Percentiles rank a stretch among this genome's conserved stretches.
Evolutionary conservation across 148 eudicot genomes (phyloP).

Genomic region (Hydrangea macrophylla): DNA sequence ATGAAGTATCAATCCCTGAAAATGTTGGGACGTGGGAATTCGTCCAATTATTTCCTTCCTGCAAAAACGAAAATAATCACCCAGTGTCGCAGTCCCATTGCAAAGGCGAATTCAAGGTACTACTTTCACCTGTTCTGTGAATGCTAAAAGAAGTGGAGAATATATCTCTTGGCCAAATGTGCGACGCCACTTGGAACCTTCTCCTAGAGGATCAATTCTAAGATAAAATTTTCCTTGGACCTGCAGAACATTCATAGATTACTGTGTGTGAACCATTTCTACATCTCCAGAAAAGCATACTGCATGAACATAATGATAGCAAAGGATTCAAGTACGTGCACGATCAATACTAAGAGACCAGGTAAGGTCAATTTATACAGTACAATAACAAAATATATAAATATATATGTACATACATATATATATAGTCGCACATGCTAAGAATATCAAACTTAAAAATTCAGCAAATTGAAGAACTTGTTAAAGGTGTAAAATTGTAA

Average conservation of each 20-base stretch:
- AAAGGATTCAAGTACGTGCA: background rate
- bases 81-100: background rate
- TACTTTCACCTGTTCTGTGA: conserved; percentile 64
- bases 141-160: conserved; percentile 92
- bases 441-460: background rate
- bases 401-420: background rate
- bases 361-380: background rate
- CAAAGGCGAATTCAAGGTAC: background rate
- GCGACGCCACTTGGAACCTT: conserved; percentile 97
- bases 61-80: conserved; percentile 19
- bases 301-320: background rate
- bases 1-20: conserved; percentile 72
- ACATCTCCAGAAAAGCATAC: background rate
- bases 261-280: no score
- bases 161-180: conserved; percentile 88
- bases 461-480: background rate
- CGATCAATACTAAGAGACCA: background rate
- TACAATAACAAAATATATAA: background rate
- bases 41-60: conserved; percentile 73
- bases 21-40: conserved; percentile 52
- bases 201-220: conserved; percentile 77
- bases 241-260: conserved; percentile 33
- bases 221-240: conserved; percentile 75
- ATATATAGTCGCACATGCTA: background rate
- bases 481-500: background rate